Percentiles rank a stretch among this genome's conserved stretches.
Conservation (phyloP, 495 filamentous ascomycete genomes). For the Sabuloglossum arenarium region DNA sequence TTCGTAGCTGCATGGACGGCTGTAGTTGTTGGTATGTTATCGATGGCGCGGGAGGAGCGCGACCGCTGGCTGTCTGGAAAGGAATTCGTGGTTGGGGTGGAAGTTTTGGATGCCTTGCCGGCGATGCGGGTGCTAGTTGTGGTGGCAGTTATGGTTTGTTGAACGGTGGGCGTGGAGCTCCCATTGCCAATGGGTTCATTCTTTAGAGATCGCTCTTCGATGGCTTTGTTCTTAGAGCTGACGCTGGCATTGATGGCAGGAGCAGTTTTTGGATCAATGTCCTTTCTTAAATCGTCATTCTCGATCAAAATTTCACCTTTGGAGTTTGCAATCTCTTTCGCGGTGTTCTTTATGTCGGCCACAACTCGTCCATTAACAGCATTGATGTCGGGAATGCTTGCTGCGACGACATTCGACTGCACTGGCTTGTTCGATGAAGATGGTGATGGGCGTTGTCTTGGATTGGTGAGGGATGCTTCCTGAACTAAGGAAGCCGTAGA, state of each 20-base stretch:
- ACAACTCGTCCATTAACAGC: slow-evolving; percentile 15
- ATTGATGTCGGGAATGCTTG: slow-evolving; percentile 15
- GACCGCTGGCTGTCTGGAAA: slow-evolving; percentile 21
- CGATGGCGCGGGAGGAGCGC: neutral
- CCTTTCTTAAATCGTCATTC: slow-evolving; percentile 12
- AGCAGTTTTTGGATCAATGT: slow-evolving; percentile 17
- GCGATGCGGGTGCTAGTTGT: slow-evolving; percentile 9
- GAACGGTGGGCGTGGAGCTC: slow-evolving; percentile 8
- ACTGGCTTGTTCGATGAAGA: slow-evolving; percentile 29
- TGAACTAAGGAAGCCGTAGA: neutral
- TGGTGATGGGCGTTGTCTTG: slow-evolving; percentile 36
- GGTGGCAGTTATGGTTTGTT: slow-evolving; percentile 8
- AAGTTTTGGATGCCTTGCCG: slow-evolving; percentile 29
- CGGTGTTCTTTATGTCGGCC: slow-evolving; percentile 16
- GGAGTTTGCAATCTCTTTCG: slow-evolving; percentile 18
- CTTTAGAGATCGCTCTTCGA: slow-evolving; percentile 8
- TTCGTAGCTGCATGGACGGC: neutral
- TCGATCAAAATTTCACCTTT: slow-evolving; percentile 15
- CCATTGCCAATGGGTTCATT: slow-evolving; percentile 10
- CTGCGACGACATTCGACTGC: slow-evolving; percentile 12
- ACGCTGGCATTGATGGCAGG: neutral
- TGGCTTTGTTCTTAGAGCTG: neutral
- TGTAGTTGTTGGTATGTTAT: neutral
- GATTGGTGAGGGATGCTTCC: slow-evolving; percentile 1
- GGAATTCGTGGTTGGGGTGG: slow-evolving; percentile 29